Evolutionary conservation across 306 rosid species (phyloP).

Genomic region (Medicago lupulina): DNA sequence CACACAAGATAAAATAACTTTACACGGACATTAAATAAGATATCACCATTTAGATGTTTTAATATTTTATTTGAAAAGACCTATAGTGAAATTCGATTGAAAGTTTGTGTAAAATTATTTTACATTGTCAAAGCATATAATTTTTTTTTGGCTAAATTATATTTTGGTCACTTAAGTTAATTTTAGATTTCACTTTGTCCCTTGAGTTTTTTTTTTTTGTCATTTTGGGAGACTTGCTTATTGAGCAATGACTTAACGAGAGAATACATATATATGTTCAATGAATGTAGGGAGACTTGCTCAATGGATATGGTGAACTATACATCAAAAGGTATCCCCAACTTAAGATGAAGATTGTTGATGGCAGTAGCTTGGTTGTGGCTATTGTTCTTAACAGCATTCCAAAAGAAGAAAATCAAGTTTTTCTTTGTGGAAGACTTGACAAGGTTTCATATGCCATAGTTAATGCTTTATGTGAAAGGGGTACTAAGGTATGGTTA

Average conservation of each 20-base stretch:
- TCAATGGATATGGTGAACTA: constrained; percentile 67
- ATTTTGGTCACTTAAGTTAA: too few species aligned
- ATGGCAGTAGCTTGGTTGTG: constrained; percentile 76
- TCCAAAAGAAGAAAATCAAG: constrained; percentile 62
- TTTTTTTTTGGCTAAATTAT: not conserved
- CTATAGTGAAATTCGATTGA: too few species aligned
- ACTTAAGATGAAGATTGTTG: constrained; percentile 71
- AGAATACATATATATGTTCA: not conserved
- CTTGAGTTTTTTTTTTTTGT: too few species aligned
- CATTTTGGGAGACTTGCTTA: too few species aligned
- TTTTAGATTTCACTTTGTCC: too few species aligned
- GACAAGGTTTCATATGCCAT: constrained; percentile 66
- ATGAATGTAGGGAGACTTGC: constrained; percentile 59
- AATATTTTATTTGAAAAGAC: too few species aligned
- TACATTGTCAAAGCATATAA: not conserved
- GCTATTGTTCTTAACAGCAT: constrained; percentile 62
- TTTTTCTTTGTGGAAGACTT: constrained; percentile 63
- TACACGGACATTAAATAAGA: too few species aligned
- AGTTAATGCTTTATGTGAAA: constrained; percentile 62
- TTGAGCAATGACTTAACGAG: not conserved
- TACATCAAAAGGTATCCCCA: constrained; percentile 59
- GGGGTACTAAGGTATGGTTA: constrained; percentile 59
- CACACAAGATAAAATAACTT: not conserved
- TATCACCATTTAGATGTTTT: too few species aligned
- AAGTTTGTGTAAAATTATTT: not conserved